Percentiles rank a stretch among this genome's conserved stretches.
phyloP scores from a whole-genome alignment of 805 yeast species.

The Cyberlindnera mississippiensis region DNA sequence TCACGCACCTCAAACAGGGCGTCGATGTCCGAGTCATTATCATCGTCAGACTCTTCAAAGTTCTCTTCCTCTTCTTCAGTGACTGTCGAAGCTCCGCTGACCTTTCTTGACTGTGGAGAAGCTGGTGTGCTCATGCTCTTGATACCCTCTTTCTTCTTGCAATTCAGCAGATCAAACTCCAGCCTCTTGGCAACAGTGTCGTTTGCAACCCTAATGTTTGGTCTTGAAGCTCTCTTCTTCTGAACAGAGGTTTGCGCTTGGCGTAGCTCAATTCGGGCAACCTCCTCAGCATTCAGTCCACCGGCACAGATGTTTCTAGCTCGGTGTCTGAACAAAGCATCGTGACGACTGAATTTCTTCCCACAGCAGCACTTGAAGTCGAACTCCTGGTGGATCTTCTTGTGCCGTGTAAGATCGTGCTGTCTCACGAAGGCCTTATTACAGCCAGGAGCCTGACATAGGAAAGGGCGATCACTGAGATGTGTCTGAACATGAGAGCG shows the following conservation, averaged over 20 bases:
- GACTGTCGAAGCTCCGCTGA: slow-evolving; percentile 15
- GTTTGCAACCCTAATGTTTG: slow-evolving; percentile 11
- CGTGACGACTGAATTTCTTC: slow-evolving; percentile 86
- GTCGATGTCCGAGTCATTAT: background rate
- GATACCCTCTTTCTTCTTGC: slow-evolving; percentile 3
- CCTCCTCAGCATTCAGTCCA: slow-evolving; percentile 39
- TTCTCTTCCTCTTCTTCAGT: slow-evolving; percentile 7
- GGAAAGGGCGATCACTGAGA: slow-evolving; percentile 87
- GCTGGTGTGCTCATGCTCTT: slow-evolving; percentile 9
- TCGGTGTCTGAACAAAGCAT: slow-evolving; percentile 81
- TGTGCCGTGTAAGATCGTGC: slow-evolving; percentile 89
- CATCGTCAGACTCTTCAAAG: background rate
- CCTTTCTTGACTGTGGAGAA: slow-evolving; percentile 13
- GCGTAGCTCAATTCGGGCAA: slow-evolving; percentile 9
- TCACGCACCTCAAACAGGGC: background rate
- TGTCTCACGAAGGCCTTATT: slow-evolving; percentile 88
- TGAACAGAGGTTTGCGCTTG: slow-evolving; percentile 13
- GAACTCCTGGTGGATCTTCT: slow-evolving; percentile 76
- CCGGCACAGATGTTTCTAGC: slow-evolving; percentile 79
- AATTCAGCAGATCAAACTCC: slow-evolving; percentile 17
- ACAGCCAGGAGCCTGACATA: slow-evolving; percentile 62
- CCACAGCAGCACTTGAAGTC: slow-evolving; percentile 84
- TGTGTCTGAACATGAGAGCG: slow-evolving; percentile 97
- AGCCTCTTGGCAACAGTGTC: slow-evolving; percentile 22
- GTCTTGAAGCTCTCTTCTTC: slow-evolving; percentile 11